Conservation (phyloP, 805 yeast species). For the Pichia gijzeniarum region DNA sequence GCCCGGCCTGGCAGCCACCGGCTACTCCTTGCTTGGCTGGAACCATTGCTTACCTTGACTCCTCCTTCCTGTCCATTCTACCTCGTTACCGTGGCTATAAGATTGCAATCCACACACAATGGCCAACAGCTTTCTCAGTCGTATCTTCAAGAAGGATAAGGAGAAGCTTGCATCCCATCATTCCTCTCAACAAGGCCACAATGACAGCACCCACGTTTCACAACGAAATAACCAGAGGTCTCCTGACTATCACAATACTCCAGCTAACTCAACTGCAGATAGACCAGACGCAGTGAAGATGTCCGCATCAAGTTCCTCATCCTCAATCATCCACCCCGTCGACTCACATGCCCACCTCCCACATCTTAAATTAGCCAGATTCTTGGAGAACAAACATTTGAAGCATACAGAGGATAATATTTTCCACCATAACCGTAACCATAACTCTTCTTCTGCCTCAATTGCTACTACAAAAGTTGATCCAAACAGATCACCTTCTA, state of each 20-base stretch:
- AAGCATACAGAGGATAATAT: slow-evolving; percentile 4
- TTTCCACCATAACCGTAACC: not conserved
- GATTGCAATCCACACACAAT: not conserved
- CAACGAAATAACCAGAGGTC: too few species aligned
- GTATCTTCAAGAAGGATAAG: slow-evolving; percentile 8
- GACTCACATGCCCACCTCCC: slow-evolving; percentile 13
- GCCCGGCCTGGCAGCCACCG: too few species aligned
- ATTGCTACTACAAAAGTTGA: not conserved
- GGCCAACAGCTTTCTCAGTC: slow-evolving; percentile 2
- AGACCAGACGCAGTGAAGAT: not conserved
- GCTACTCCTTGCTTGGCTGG: too few species aligned
- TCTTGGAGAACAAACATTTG: slow-evolving; percentile 13
- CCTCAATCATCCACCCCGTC: slow-evolving; percentile 9
- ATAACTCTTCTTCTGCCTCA: not conserved
- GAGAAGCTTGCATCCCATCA: not conserved
- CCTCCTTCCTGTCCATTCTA: too few species aligned
- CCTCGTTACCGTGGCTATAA: too few species aligned
- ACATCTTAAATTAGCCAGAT: slow-evolving; percentile 14
- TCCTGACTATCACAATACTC: too few species aligned
- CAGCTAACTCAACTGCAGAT: too few species aligned
- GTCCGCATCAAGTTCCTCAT: slow-evolving; percentile 3
- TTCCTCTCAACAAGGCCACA: not conserved
- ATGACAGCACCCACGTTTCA: not conserved
- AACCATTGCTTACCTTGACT: too few species aligned
- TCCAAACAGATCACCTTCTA: not conserved